Evolutionary conservation across 768 basidiomycete genomes (phyloP), one percentile per base, ranked within the genome.

Genomic region (Calocera cornea): DNA sequence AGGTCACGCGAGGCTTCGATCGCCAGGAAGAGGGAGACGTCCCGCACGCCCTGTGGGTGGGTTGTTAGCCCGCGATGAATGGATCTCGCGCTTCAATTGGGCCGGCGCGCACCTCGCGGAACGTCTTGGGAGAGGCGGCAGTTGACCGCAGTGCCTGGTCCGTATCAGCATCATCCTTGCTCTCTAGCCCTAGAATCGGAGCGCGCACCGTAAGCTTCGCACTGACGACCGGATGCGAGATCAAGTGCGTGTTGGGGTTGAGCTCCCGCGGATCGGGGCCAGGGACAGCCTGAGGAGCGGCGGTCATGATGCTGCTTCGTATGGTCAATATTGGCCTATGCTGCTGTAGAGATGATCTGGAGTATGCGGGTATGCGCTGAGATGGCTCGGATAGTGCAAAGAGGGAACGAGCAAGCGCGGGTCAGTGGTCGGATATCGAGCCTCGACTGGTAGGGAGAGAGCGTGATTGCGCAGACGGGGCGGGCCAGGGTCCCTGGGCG

Each of bases 1-100:
- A 95, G 79, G 64, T 81, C 80, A 24, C 87, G 82, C 19, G 85
- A 86, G 1, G 93, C 90, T 75, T 95, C 93, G 65, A 92, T 83
- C n/a, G 88, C 93, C 34, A 95, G 75, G 64, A 93, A 81, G 64
- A 87, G 75, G 70, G 88, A 87, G 74, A 95, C 84, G 67, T 85
- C 85, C 70, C 86, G 81, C 66, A 93, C 84, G 14, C 86, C 87
- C 88, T 92, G 65, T 44, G 1, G 2, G 19, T 65, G 17, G 29
- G 34, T 17, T 14, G 65, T 49, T 49, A 41, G 19, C 27, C 29
- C 10, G 16, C 2, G 16, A 24, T 2, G 11, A n/a, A 19, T 41
- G 12, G 8, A 47, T 47, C 19, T 7, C 22, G 40, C 22, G n/a
- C 27, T 29, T 11, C 3, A 54, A n/a, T 5, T 36, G 27, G 63